A percentile compares a stretch with the other conserved stretches of the same genome.
Evolutionary conservation across 345 rosid genomes (phyloP).

Genomic region (Syzygium grande): DNA sequence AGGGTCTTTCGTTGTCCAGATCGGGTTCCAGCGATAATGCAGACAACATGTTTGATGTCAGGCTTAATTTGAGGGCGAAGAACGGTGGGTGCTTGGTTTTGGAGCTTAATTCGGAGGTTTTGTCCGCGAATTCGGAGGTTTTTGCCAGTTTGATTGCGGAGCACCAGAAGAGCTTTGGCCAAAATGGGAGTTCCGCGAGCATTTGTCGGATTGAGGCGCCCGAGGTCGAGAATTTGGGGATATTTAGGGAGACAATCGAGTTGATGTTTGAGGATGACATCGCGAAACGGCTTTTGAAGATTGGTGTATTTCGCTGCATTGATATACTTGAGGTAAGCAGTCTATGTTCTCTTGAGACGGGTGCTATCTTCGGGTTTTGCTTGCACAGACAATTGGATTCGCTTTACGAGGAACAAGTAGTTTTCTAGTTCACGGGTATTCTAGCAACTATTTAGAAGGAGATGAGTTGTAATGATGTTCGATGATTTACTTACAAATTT

Average conservation of each 20-base stretch:
- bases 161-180: constrained; percentile 9
- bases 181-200: constrained; percentile 15
- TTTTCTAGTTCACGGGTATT: neutral
- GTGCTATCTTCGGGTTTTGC: neutral
- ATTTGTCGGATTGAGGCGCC: constrained; percentile 69
- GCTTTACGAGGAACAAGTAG: neutral
- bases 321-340: constrained; percentile 74
- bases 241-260: constrained; percentile 70
- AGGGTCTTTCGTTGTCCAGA: constrained; percentile 5
- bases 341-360: neutral
- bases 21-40: constrained; percentile 14
- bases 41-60: constrained; percentile 41
- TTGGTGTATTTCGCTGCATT: constrained; percentile 66
- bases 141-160: constrained; percentile 45
- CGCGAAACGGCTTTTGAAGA: constrained; percentile 39
- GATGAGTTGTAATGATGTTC: neutral
- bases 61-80: constrained; percentile 63
- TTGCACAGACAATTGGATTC: neutral
- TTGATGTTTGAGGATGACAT: constrained; percentile 82
- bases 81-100: constrained; percentile 58
- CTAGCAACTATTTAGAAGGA: neutral
- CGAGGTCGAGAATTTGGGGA: constrained; percentile 73
- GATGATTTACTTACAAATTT: neutral
- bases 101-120: constrained; percentile 61
- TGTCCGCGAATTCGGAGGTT: constrained; percentile 55